Evolutionary conservation across 805 yeast species (phyloP), one percentile per base, ranked within the genome.

Genomic region (Saturnispora diversa): DNA sequence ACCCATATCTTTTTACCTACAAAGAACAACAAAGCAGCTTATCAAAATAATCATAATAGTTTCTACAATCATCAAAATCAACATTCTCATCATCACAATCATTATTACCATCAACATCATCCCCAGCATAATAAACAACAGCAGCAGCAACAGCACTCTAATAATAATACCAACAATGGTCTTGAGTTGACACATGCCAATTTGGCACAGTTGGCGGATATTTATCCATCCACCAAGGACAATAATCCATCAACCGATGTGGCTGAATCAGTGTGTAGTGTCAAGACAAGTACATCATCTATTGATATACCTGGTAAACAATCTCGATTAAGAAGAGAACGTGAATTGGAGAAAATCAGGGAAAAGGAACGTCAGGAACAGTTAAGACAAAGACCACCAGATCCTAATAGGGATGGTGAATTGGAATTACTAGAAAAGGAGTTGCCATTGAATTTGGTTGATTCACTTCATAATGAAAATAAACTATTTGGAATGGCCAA

Each of bases 1-100:
- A 75, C 80, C 2, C 80, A 75, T 51, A 74, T 75, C 78, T 74
- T 75, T 52, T 50, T 73, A 30, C 79, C 80, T 4, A 74, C 75
- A 23, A 64, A 51, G 42, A 46, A 30, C 47, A 49, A 30, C 50
- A 50, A 38, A 35, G 47, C n/a, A 35, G 42, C 31, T 42, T 39
- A 31, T n/a, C 35, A 31, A 31, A 19, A 32, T 21, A 19, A 27
- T 15, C 19, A 26, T 10, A 31, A 28, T 16, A 24, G 28, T 9
- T 24, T 27, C 9, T 38, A 38, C 17, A 13, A n/a, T 20, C 24
- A 39, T 27, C 8, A 20, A 5, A 15, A 33, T 23, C 15, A 9
- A 2, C 33, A 39, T 3, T 24, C 27, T 23, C 37, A 33, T 15
- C 12, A 10, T 3, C 22, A n/a, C 11, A 31, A 19, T 21, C 19